phyloP scores from a whole-genome alignment of 75 land plant genomes.

The Sequoia sempervirens region DNA sequence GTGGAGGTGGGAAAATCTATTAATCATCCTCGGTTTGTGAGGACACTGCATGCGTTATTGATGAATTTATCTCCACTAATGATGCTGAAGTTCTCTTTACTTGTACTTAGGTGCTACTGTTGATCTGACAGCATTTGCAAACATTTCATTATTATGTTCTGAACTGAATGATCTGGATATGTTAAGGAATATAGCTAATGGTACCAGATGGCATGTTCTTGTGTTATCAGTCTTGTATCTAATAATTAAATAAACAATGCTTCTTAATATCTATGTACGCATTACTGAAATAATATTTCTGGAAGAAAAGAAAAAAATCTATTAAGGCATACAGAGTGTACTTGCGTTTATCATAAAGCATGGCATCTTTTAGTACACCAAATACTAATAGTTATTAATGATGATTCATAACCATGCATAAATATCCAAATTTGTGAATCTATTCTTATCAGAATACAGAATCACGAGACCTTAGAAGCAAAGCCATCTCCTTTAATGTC shows the following conservation, averaged over 20 bases:
- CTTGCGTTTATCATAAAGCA: neutral
- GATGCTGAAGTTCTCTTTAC: neutral
- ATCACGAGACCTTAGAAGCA: conserved; percentile 62
- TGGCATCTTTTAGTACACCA: neutral
- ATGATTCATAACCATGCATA: neutral
- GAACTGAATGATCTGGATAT: neutral
- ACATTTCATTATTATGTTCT: neutral
- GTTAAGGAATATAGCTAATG: neutral
- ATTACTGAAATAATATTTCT: neutral
- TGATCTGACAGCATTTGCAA: neutral
- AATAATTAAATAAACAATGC: neutral
- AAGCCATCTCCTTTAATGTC: conserved; percentile 78
- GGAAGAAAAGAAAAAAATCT: neutral
- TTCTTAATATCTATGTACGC: neutral
- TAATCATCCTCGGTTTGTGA: neutral
- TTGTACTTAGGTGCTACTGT: neutral
- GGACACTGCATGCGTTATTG: neutral
- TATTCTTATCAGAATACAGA: neutral
- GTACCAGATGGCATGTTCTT: neutral
- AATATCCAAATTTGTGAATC: neutral
- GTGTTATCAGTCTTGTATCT: neutral
- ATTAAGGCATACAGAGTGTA: neutral
- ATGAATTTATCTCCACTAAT: neutral
- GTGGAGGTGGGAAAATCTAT: neutral
- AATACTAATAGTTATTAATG: neutral